Base-by-base conservation (phyloP, 78 protist species). In the Anaeramoeba flamelloides region DNA sequence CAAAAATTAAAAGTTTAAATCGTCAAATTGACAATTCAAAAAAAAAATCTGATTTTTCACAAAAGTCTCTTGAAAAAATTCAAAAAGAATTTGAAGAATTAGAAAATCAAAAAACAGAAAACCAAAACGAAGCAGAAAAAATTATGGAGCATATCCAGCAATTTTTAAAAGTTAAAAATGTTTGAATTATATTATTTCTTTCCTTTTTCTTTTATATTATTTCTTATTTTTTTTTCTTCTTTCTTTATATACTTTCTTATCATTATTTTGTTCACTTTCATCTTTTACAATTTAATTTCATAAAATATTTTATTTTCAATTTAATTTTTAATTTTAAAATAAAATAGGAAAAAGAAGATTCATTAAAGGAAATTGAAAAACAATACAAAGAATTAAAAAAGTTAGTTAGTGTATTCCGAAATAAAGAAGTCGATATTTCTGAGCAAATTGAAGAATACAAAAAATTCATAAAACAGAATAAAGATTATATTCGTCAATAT, bases 401-500 rank as follows among this genome's bases (percentile, higher is more conserved):
- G 17, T 22, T 22, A 36, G 8, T 33, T 26, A 40, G 41, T 22
- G 41, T 8, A 38, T 38, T 65, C 3, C 80, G 86, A 33, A 22
- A 31, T 22, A 81, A 33, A 3, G 86, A 83, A 65, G 87, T 80
- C n/a, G 90, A 79, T 77, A 4, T 65, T 0, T 0, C 33, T 39
- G 4, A 1, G 36, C 82, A 39, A 40, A 74, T 84, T 36, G 85
- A 80, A 53, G 90, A 81, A 38, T 75, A 33, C 69, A 1, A 53
- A 53, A 53, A 17, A 53, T 53, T 53, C 17, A 53, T 53, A 17
- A 53, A 53, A 53, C 8, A 8, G 17, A 53, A 53, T 17, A 53
- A 8, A 53, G 34, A 53, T 26, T 26, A 53, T 26, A 53, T 17
- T 53, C 34, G 17, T 26, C 69, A 53, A 53, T 53, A 17, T 17